Evolutionary conservation across 1,284 basidiomycete genomes (phyloP).

Genomic region (Tilletia horrida): DNA sequence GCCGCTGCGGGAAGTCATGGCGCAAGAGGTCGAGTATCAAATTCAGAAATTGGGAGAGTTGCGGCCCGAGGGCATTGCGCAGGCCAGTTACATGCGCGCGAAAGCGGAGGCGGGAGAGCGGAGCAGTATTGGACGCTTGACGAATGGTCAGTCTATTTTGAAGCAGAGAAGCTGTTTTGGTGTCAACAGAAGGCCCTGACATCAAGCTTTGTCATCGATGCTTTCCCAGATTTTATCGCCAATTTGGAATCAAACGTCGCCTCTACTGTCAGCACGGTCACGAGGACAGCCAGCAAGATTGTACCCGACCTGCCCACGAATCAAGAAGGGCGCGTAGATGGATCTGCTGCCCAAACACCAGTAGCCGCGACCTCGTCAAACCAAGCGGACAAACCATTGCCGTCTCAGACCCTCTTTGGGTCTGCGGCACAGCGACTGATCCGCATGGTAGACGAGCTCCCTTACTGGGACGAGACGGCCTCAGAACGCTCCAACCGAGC

Average conservation of each 20-base stretch:
- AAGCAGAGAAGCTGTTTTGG: neutral
- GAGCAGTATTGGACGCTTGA: slow-evolving; percentile 38
- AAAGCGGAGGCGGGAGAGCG: slow-evolving; percentile 31
- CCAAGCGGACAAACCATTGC: neutral
- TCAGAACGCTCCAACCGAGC: neutral
- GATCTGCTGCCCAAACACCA: neutral
- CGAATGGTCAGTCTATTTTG: slow-evolving; percentile 26
- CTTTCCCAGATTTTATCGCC: slow-evolving; percentile 34
- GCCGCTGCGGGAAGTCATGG: slow-evolving; percentile 6
- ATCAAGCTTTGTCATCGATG: neutral
- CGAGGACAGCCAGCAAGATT: slow-evolving; percentile 46
- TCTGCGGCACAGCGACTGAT: slow-evolving; percentile 14
- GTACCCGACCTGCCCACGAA: slow-evolving; percentile 27
- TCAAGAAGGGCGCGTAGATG: neutral
- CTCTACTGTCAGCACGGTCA: slow-evolving; percentile 47
- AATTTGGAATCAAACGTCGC: slow-evolving; percentile 47
- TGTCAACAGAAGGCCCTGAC: neutral
- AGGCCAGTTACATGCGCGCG: neutral
- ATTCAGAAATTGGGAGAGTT: neutral
- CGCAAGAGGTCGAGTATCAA: slow-evolving; percentile 2
- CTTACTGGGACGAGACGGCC: neutral
- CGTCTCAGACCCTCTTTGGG: neutral
- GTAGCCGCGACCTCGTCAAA: neutral
- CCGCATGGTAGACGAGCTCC: neutral
- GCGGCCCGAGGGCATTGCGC: neutral